Base-by-base conservation (phyloP, 768 basidiomycete genomes). In the Calocera viscosa region DNA sequence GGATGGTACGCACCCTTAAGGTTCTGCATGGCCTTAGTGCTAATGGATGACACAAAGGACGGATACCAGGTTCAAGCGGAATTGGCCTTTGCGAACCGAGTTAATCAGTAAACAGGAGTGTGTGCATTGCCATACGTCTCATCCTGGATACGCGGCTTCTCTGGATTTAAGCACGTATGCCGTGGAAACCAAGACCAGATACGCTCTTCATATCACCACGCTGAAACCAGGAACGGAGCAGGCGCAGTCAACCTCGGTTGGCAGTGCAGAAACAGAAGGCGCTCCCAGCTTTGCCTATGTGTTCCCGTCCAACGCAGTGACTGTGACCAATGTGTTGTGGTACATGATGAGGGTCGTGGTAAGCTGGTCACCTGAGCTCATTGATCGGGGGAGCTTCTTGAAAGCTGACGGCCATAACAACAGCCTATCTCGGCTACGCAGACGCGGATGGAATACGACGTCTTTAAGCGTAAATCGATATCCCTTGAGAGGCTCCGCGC, bases 311-410 rank as follows among this genome's bases (percentile, higher is more conserved):
- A 43, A 49, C 32, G 65, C 38, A 16, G 43, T 66, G 19, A 66
- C 65, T 3, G 32, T 66, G 7, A 66, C 65, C 43, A 24, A 26
- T 7, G 32, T 41, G 22, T 63, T 66, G 65, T 66, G 65, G 65
- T 66, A 66, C 43, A 66, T 66, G 65, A 66, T 66, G 65, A 47
- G 65, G 39, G 53, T 60, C 22, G 53, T 60, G 53, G 53, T 60
- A 22, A 60, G 53, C 53, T 11, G 30, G 19, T 2, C 43, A 60
- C 10, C 12, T 32, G 53, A 22, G 53, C 53, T 16, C 14, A 30
- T 32, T 26, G 30, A 32, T 28, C 26, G 5, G 2, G 14, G 14
- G 14, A 28, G 14, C 26, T 32, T 60, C 26, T 22, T 11, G 53
- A 60, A 60, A 60, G 53, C 53, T 60, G 53, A 60, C 53, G 26